phyloP scores from a whole-genome alignment of 441 rosid species.

The Aquilaria agallochum region DNA sequence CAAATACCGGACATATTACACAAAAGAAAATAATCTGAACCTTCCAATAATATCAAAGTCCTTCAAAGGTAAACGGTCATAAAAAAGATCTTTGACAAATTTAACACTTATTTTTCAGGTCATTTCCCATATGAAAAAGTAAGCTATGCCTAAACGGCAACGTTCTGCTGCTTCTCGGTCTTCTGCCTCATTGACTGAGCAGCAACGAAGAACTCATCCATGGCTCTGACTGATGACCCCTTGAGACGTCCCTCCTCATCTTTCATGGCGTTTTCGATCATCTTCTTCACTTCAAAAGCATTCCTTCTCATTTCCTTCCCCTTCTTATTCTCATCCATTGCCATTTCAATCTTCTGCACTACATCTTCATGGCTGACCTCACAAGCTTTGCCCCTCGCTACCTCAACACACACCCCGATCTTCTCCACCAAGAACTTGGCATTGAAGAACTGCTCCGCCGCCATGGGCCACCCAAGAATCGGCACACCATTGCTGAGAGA shows the following conservation, averaged over 20 bases:
- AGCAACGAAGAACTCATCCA: constrained; percentile 41
- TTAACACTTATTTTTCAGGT: too few species aligned
- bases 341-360: constrained; percentile 33
- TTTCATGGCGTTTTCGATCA: constrained; percentile 28
- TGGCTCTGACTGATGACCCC: constrained; percentile 36
- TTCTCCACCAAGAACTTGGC: constrained; percentile 46
- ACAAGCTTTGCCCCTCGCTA: constrained; percentile 47
- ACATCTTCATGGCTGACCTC: constrained; percentile 32
- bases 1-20: too few species aligned
- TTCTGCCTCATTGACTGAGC: constrained; percentile 17
- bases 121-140: too few species aligned
- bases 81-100: too few species aligned
- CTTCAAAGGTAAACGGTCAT: too few species aligned
- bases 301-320: constrained; percentile 37
- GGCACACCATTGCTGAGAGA: constrained; percentile 49
- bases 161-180: not conserved
- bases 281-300: constrained; percentile 31
- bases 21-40: too few species aligned
- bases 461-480: constrained; percentile 59
- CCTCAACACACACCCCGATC: constrained; percentile 49
- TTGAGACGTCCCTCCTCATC: constrained; percentile 17
- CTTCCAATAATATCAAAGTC: too few species aligned
- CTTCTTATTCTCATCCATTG: constrained; percentile 33
- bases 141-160: not conserved
- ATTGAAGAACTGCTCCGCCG: constrained; percentile 64